phyloP scores from a whole-genome alignment of 2,329 filamentous ascomycete species.

The Sarocladium brachiariae region DNA sequence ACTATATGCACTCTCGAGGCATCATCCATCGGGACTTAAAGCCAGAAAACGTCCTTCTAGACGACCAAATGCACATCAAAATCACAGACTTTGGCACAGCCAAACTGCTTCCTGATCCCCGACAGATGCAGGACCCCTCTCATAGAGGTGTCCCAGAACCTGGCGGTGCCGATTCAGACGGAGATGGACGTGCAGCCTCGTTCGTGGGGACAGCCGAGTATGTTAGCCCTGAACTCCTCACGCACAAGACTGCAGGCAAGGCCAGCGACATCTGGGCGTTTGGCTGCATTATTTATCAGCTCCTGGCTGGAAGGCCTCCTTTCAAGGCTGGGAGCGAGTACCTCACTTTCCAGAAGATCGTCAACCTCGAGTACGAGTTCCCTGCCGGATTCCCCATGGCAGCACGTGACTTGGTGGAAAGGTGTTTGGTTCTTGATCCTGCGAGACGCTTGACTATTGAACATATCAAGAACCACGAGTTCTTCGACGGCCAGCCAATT shows the following conservation, averaged over 20 bases:
- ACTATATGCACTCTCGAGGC: constrained; percentile 94
- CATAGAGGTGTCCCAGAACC: constrained; percentile 29
- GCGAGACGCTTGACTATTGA: constrained; percentile 79
- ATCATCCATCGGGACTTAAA: constrained; percentile 97
- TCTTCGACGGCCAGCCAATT: constrained; percentile 83
- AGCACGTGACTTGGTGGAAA: constrained; percentile 83
- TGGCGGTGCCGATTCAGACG: constrained; percentile 34
- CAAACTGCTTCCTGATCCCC: constrained; percentile 61
- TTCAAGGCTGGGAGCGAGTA: constrained; percentile 97
- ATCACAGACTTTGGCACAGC: constrained; percentile 98
- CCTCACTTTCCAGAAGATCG: constrained; percentile 96
- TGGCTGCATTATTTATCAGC: constrained; percentile 94
- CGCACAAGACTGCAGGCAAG: constrained; percentile 95
- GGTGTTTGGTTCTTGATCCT: constrained; percentile 84
- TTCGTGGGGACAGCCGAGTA: constrained; percentile 98
- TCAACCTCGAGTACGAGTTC: constrained; percentile 89
- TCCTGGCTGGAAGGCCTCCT: constrained; percentile 88
- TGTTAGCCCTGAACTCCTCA: constrained; percentile 93
- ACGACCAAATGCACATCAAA: constrained; percentile 95
- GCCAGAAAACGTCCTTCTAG: constrained; percentile 91
- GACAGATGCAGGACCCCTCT: constrained; percentile 29
- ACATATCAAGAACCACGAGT: constrained; percentile 93
- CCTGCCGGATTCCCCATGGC: constrained; percentile 79
- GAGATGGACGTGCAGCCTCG: constrained; percentile 75
- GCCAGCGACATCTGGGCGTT: constrained; percentile 98